phyloP scores from a whole-genome alignment of 768 basidiomycete species.

The Pisolithus orientalis region DNA sequence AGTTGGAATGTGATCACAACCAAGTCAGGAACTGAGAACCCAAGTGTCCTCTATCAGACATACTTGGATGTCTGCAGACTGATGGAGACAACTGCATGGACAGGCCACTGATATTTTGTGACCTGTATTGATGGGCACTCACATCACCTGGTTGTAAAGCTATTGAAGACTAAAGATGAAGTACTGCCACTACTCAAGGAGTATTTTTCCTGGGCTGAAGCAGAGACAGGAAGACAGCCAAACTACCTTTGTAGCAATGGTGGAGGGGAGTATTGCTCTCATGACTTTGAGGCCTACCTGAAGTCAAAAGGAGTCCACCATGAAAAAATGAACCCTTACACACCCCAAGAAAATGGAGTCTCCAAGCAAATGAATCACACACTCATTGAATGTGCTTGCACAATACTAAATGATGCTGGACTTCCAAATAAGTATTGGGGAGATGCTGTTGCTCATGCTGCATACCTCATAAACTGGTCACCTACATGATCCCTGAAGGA shows the following conservation, averaged over 20 bases:
- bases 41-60: background rate
- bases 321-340: constrained; percentile 2
- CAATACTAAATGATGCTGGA: background rate
- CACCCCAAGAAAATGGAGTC: constrained; percentile 3
- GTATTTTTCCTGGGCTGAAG: constrained; percentile 9
- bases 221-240: constrained; percentile 7
- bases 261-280: constrained; percentile 19
- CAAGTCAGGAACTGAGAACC: constrained; percentile 1
- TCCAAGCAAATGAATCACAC: constrained; percentile 1
- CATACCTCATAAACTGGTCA: too few species aligned
- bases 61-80: constrained; percentile 18
- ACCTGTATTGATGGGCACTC: constrained; percentile 17
- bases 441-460: background rate
- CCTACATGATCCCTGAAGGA: too few species aligned
- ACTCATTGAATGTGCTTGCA: background rate
- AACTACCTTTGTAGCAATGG: constrained; percentile 17
- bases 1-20: constrained; percentile 6
- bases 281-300: constrained; percentile 1
- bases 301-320: background rate
- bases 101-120: constrained; percentile 11
- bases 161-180: constrained; percentile 2
- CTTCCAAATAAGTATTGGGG: background rate
- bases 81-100: constrained; percentile 3
- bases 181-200: constrained; percentile 8
- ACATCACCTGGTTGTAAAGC: constrained; percentile 8